Base-by-base conservation (phyloP, 805 yeast genomes). In the Hanseniaspora nectarophila region DNA sequence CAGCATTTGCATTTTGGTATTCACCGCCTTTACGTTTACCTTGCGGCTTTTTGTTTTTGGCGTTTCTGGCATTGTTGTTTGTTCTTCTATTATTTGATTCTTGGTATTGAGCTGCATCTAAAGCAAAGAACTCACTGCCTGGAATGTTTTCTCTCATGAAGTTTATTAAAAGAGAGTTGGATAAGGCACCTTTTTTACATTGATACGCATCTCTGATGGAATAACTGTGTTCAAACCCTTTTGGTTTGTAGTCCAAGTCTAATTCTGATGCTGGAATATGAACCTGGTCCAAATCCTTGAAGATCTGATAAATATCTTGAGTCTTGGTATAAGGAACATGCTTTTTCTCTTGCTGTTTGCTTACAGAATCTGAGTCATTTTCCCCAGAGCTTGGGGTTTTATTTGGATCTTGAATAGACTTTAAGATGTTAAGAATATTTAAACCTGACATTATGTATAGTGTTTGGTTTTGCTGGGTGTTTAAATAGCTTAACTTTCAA, bases 61-160 rank as follows among this genome's bases (percentile, higher is more conserved):
- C 45, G 28, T 54, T 54, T 24, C 45, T 47, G 2, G 21, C 31
- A 28, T 28, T 47, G 43, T 23, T 32, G 35, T 47, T 23, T 31
- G 28, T 16, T 16, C 40, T 26, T 51, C 39, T 16, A 8, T 23
- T 18, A 6, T 37, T 16, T 35, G 45, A 28, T 21, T 44, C 35
- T 28, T 43, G 26, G 59, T 60, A 16, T 58, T 59, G 48, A 54
- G 59, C 45, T 58, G 63, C 56, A 66, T 67, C 50, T 70, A 59
- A 54, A 75, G 69, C 75, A 80, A 78, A 57, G 77, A 78, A 16
- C 70, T 65, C 50, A 62, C 65, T 34, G 68, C 73, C 3, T 82
- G 81, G 56, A 76, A 65, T 28, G 62, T 56, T 13, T 66, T 60
- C 6, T 63, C 59, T 54, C 67, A 64, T 46, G 6, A 32, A 40